phyloP scores from a whole-genome alignment of 306 rosid genomes.

The Corylus avellana region DNA sequence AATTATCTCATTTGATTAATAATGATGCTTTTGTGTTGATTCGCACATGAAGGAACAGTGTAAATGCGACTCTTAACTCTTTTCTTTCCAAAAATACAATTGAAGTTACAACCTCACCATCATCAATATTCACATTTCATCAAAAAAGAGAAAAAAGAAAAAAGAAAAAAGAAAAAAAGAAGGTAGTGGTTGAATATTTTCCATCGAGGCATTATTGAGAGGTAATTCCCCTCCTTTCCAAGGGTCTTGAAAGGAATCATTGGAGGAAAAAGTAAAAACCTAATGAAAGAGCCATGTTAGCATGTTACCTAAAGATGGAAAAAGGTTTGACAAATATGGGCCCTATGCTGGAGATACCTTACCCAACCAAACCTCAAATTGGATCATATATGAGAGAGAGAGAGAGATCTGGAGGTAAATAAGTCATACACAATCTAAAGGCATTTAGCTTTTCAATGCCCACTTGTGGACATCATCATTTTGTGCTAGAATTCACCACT shows the following conservation, averaged over 20 bases:
- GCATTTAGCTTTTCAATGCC: slow-evolving; percentile 63
- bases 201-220: slow-evolving; percentile 48
- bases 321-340: slow-evolving; percentile 52
- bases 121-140: neutral
- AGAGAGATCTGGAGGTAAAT: slow-evolving; percentile 17
- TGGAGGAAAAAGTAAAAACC: slow-evolving; percentile 36
- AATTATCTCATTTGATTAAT: neutral
- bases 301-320: slow-evolving; percentile 71
- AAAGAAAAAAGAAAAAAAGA: too few relatives aligned
- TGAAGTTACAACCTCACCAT: neutral
- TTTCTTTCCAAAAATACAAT: neutral
- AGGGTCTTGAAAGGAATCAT: slow-evolving; percentile 42
- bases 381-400: neutral
- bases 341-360: slow-evolving; percentile 53
- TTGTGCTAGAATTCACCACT: slow-evolving; percentile 51
- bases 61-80: too few relatives aligned
- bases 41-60: too few relatives aligned
- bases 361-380: slow-evolving; percentile 32
- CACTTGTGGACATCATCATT: slow-evolving; percentile 70
- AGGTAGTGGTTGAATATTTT: neutral
- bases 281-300: slow-evolving; percentile 61
- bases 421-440: slow-evolving; percentile 44
- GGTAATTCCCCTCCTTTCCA: slow-evolving; percentile 38
- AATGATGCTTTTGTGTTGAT: neutral
- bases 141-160: neutral